Percentiles rank a stretch among this genome's conserved stretches.
Conservation (phyloP, 352 stramenopile genomes). For the Pythium diclinum region DNA sequence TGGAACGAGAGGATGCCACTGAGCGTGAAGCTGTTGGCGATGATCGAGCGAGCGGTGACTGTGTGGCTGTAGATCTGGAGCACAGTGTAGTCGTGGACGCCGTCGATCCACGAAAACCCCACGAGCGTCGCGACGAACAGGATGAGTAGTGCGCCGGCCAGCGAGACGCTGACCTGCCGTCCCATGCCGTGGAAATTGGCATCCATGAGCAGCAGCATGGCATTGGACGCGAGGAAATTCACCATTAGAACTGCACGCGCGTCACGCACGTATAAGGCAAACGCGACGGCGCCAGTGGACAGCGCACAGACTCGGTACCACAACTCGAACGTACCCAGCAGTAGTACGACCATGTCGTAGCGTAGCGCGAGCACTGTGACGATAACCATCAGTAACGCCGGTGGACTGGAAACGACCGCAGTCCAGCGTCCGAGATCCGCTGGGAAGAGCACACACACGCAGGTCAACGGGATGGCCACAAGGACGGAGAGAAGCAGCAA, state of each 20-base stretch:
- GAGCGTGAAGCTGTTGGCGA: background rate
- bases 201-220: slow-evolving; percentile 2
- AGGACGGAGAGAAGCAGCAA: background rate
- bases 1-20: background rate
- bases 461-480: background rate
- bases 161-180: background rate
- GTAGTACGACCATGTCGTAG: background rate
- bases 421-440: background rate
- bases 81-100: background rate
- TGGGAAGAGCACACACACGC: background rate
- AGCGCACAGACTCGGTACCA: background rate
- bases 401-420: background rate
- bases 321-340: background rate
- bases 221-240: background rate
- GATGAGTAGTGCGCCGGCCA: background rate
- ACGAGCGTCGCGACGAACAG: background rate
- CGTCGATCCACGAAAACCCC: background rate
- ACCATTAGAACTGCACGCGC: background rate
- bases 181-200: background rate
- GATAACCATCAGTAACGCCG: background rate
- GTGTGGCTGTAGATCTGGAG: background rate
- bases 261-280: background rate
- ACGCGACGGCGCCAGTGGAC: background rate
- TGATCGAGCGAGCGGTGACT: background rate
- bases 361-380: background rate